Conservation (phyloP, 352 stramenopile species). For the Globisporangium camurandrum region DNA sequence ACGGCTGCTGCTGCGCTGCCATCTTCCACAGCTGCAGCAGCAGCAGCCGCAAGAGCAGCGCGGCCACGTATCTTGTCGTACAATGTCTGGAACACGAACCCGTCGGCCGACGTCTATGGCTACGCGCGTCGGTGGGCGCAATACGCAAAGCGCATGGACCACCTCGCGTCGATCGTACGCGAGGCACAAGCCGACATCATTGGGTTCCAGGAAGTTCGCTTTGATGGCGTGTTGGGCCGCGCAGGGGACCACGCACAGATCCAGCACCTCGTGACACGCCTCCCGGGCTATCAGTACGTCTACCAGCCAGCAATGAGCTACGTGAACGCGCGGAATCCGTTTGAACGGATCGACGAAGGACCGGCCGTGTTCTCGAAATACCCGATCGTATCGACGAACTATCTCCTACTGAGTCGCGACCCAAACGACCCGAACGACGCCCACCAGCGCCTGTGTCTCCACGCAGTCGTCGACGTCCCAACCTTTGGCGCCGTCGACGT, state of each 20-base stretch:
- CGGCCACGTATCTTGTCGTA: constrained; percentile 71
- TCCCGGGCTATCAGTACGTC: constrained; percentile 76
- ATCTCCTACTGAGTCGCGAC: constrained; percentile 70
- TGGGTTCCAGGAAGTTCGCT: constrained; percentile 85
- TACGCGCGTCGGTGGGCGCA: constrained; percentile 44
- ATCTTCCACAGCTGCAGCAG: no score
- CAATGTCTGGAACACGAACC: constrained; percentile 89
- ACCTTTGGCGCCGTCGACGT: constrained; percentile 67
- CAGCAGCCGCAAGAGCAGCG: background rate
- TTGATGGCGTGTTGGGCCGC: constrained; percentile 67
- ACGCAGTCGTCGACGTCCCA: constrained; percentile 62
- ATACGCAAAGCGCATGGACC: constrained; percentile 71
- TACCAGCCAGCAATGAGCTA: constrained; percentile 87
- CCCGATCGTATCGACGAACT: constrained; percentile 74
- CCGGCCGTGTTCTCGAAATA: constrained; percentile 75
- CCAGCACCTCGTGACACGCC: constrained; percentile 52
- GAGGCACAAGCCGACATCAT: constrained; percentile 55
- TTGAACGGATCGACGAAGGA: constrained; percentile 81
- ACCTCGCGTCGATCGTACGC: constrained; percentile 51
- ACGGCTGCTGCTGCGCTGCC: no score
- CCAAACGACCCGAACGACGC: constrained; percentile 79
- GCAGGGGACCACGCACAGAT: constrained; percentile 64
- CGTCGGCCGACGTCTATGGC: constrained; percentile 59
- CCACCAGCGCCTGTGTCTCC: constrained; percentile 80
- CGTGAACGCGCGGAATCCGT: constrained; percentile 40